phyloP scores from a whole-genome alignment of 2,329 filamentous ascomycete genomes.

The Zasmidium cellare region DNA sequence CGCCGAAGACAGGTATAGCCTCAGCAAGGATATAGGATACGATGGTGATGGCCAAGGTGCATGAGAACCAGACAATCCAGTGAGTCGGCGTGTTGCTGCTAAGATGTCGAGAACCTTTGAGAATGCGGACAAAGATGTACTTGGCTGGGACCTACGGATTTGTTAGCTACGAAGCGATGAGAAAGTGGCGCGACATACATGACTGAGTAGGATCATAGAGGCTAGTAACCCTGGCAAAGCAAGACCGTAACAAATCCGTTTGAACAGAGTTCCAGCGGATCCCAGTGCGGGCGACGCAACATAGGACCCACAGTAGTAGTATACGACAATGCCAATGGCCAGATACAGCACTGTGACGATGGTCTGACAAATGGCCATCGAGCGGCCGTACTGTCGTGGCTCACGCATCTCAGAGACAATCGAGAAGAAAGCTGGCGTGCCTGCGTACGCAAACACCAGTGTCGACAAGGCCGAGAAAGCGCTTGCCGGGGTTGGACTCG shows the following conservation, averaged over 20 bases:
- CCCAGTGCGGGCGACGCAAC: conserved; percentile 51
- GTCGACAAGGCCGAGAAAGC: conserved; percentile 62
- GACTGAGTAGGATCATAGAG: conserved; percentile 22
- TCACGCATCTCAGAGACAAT: conserved; percentile 42
- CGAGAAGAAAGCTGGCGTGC: conserved; percentile 40
- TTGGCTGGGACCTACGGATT: conserved; percentile 25
- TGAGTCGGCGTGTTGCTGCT: conserved; percentile 23
- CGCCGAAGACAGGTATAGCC: conserved; percentile 27
- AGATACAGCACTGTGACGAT: conserved; percentile 34
- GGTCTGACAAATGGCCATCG: conserved; percentile 32
- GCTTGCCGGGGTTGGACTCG: conserved; percentile 43
- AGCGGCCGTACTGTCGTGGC: conserved; percentile 34
- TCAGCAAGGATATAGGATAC: conserved; percentile 26
- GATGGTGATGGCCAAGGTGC: conserved; percentile 19
- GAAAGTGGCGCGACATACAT: not conserved
- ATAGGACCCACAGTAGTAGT: conserved; percentile 49
- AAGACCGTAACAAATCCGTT: conserved; percentile 49
- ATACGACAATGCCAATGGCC: conserved; percentile 43
- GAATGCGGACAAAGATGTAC: conserved; percentile 28
- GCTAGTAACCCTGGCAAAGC: conserved; percentile 26
- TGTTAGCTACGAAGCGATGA: not conserved
- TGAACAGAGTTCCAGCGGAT: conserved; percentile 44
- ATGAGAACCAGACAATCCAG: conserved; percentile 23
- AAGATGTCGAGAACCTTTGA: conserved; percentile 28
- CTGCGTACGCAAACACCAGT: conserved; percentile 41